These are phyloP conservation scores for Triticum monococcum DNA, from an alignment of 176 grass and related monocot species.

Conservation along the genomic window DNA sequence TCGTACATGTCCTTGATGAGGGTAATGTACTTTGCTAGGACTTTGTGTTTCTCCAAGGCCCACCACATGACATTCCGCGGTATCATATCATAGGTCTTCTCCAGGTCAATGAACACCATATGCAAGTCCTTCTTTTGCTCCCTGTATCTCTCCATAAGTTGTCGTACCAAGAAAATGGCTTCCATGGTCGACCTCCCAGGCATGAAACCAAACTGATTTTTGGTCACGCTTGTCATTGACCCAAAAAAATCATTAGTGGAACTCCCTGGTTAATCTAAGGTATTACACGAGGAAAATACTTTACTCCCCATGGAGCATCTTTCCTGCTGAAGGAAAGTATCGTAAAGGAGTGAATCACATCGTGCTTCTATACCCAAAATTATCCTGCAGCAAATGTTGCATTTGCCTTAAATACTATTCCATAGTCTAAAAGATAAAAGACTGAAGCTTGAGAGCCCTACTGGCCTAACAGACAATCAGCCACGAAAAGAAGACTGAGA, in stretches of 20 bases:
- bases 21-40: no score
- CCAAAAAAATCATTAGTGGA: neutral
- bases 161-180: no score
- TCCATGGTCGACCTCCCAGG: no score
- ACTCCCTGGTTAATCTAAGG: neutral
- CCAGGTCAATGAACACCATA: no score
- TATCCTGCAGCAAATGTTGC: conserved; percentile 10
- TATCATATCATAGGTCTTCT: no score
- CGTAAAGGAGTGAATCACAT: neutral
- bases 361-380: neutral
- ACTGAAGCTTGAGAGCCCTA: neutral
- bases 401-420: neutral
- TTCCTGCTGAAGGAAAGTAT: neutral
- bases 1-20: no score
- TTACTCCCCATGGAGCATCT: neutral
- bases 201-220: no score
- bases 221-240: no score
- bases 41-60: no score
- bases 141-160: no score
- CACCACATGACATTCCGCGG: no score
- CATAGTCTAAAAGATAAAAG: conserved; percentile 1
- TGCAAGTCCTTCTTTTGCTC: no score
- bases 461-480: neutral
- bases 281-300: neutral
- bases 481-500: neutral